Percentiles rank a stretch among this genome's conserved stretches.
Evolutionary conservation across 345 rosid species (phyloP).

Genomic region (Garcia nutans): DNA sequence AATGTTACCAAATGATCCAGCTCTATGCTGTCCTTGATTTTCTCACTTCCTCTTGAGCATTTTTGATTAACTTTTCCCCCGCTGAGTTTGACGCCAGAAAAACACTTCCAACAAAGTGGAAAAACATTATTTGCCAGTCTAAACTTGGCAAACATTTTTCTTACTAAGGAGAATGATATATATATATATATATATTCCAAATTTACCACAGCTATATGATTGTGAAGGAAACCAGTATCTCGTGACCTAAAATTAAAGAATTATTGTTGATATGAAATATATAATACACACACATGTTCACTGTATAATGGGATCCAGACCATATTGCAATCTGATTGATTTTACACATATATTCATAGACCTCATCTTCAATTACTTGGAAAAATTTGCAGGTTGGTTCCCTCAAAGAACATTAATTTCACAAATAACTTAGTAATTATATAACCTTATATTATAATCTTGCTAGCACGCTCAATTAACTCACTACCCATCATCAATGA

Average conservation of each 20-base stretch:
- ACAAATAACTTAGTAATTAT: not conserved
- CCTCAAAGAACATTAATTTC: not conserved
- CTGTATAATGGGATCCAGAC: no score
- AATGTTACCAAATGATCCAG: slow-evolving; percentile 21
- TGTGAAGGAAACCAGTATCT: not conserved
- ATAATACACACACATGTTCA: no score
- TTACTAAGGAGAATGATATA: not conserved
- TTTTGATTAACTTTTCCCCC: slow-evolving; percentile 36
- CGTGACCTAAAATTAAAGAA: not conserved
- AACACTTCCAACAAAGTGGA: slow-evolving; percentile 30
- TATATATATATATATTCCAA: not conserved
- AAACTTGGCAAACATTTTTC: not conserved
- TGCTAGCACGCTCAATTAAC: not conserved
- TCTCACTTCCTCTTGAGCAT: slow-evolving; percentile 77
- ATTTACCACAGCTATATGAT: not conserved
- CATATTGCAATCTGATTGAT: not conserved
- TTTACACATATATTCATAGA: not conserved
- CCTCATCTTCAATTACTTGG: not conserved
- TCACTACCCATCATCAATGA: not conserved
- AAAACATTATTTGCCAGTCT: slow-evolving; percentile 6
- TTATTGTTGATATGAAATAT: not conserved
- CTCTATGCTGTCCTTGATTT: slow-evolving; percentile 23
- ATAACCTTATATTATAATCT: not conserved
- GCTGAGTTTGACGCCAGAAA: slow-evolving; percentile 27
- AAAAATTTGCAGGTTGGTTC: not conserved